Evolutionary conservation across 495 filamentous ascomycete genomes (phyloP).

Genomic region (Corynascus novoguineensis): DNA sequence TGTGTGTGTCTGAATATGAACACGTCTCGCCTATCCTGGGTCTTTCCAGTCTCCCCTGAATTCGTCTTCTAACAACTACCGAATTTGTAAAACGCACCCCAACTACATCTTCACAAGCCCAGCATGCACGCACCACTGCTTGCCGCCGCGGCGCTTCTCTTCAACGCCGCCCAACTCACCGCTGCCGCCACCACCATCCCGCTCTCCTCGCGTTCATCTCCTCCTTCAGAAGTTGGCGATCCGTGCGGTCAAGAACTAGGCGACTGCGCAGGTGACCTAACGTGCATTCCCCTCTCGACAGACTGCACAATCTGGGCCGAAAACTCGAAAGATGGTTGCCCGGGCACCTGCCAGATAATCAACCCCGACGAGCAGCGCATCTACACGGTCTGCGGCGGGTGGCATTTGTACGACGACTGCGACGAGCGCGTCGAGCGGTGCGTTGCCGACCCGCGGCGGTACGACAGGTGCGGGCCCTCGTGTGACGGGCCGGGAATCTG

Average conservation of each 20-base stretch:
- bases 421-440: slow-evolving; percentile 14
- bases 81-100: too few species aligned
- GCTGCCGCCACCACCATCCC: background rate
- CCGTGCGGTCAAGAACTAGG: slow-evolving; percentile 9
- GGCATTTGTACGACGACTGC: slow-evolving; percentile 15
- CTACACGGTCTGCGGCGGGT: slow-evolving; percentile 21
- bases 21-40: too few species aligned
- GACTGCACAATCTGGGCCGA: slow-evolving; percentile 11
- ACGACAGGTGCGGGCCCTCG: slow-evolving; percentile 11
- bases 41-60: too few species aligned
- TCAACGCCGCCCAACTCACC: background rate
- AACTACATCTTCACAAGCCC: background rate
- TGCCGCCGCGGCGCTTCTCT: background rate
- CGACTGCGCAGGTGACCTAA: slow-evolving; percentile 15
- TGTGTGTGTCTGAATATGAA: too few species aligned
- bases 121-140: background rate
- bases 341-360: slow-evolving; percentile 15
- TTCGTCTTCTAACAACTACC: too few species aligned
- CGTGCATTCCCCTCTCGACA: slow-evolving; percentile 16
- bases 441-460: slow-evolving; percentile 10
- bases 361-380: slow-evolving; percentile 9
- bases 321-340: background rate
- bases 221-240: background rate
- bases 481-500: slow-evolving; percentile 19
- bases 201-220: background rate